A percentile compares a stretch with the other conserved stretches of the same genome.
Evolutionary conservation across 345 rosid genomes (phyloP).

Genomic region (Viola odorata): DNA sequence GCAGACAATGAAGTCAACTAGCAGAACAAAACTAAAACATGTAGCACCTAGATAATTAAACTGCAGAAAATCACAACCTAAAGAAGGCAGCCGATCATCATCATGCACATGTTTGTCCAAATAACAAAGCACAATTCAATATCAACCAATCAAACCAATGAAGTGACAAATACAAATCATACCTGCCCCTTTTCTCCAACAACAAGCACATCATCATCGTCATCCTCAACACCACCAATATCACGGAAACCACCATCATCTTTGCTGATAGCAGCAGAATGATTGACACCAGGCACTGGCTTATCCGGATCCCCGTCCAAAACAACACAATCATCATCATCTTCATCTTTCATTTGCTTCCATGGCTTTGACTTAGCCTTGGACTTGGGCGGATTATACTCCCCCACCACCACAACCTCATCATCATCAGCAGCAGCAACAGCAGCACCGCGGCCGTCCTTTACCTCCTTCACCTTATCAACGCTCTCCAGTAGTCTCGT

Average conservation of each 20-base stretch:
- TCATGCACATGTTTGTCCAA: too few relatives aligned
- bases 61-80: too few relatives aligned
- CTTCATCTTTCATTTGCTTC: constrained; percentile 13
- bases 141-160: neutral
- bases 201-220: constrained; percentile 36
- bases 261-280: neutral
- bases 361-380: constrained; percentile 23
- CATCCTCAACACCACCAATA: neutral
- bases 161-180: neutral
- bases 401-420: constrained; percentile 48
- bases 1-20: too few relatives aligned
- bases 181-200: constrained; percentile 27
- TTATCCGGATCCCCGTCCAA: constrained; percentile 61
- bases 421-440: constrained; percentile 20
- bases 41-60: too few relatives aligned
- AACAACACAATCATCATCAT: constrained; percentile 55
- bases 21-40: too few relatives aligned
- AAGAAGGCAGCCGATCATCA: too few relatives aligned
- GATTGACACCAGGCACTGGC: constrained; percentile 13
- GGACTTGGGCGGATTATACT: constrained; percentile 28
- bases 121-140: too few relatives aligned
- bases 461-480: constrained; percentile 9
- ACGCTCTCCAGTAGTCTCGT: constrained; percentile 21
- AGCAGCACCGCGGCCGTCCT: neutral
- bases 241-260: neutral